Evolutionary conservation across 179 eudicot genomes (phyloP), one percentile per base, ranked within the genome.

Genomic region (Carnegiea gigantea): DNA sequence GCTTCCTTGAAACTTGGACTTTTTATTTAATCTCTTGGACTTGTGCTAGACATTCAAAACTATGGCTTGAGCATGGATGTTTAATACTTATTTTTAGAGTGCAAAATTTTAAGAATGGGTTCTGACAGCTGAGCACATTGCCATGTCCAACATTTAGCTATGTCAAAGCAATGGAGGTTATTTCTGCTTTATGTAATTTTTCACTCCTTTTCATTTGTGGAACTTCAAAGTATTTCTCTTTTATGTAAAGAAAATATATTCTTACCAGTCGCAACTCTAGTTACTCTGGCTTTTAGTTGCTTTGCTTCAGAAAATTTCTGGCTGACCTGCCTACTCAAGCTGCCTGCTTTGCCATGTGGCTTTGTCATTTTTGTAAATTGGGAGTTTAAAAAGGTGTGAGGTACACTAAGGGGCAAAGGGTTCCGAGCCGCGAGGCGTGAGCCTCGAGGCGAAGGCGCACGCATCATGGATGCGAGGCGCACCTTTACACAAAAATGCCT

Each of bases 291-390:
- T 51, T 43, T 62, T 68, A 24, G 62, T 60, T 43, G 74, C 30
- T 78, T 26, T 74, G 15, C 44, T 53, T 57, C 73, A 44, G 51
- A 30, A 72, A 59, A 57, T 65, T 49, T 44, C 54, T 81, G 74
- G 24, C 71, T 84, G 44, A 33, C 24, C 44, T 81, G 14, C 64
- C n/a, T 51, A n/a, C 4, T 46, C 2, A 18, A 43, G 28, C 2
- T 46, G 21, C 26, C 30, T n/a, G 54, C 60, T 38, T 38, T 38
- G 43, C 43, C 43, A 38, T 38, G 4, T 6, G 43, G 43, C 43
- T 38, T 38, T 38, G 43, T 38, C 43, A 38, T 38, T 38, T 38
- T 38, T 38, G 43, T 38, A 38, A 38, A 6, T 38, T 28, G 44
- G 60, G 70, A 28, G n/a, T n/a, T n/a, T n/a, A n/a, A n/a, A n/a